Conservation (phyloP, 2,329 filamentous ascomycete genomes). For the Pseudogymnoascus sp. region DNA sequence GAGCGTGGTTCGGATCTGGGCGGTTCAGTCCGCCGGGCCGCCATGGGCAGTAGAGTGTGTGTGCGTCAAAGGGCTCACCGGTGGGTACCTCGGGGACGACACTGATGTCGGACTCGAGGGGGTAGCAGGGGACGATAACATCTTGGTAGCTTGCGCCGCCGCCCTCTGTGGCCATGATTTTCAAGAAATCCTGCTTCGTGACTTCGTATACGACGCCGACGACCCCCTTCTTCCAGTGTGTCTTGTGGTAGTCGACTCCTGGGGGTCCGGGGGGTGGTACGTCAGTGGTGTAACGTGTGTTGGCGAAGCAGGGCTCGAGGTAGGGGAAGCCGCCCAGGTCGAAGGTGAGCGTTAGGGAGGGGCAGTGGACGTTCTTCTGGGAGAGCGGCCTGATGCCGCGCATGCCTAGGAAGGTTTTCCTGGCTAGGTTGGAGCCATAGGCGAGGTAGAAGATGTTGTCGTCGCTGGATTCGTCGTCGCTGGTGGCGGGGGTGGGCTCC, state of each 20-base stretch:
- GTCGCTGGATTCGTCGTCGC: slow-evolving; percentile 8
- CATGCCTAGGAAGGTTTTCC: slow-evolving; percentile 67
- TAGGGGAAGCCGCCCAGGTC: slow-evolving; percentile 82
- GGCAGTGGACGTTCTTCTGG: slow-evolving; percentile 72
- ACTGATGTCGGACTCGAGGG: slow-evolving; percentile 47
- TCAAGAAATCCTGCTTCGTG: slow-evolving; percentile 69
- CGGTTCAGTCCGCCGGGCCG: slow-evolving; percentile 31
- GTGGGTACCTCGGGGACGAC: slow-evolving; percentile 56
- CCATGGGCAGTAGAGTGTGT: slow-evolving; percentile 69
- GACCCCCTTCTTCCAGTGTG: slow-evolving; percentile 69
- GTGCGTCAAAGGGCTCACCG: slow-evolving; percentile 64
- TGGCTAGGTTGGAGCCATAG: slow-evolving; percentile 83
- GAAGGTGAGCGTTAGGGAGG: slow-evolving; percentile 69
- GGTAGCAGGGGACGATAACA: slow-evolving; percentile 68
- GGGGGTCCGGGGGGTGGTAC: slow-evolving; percentile 23
- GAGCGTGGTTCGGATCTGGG: slow-evolving; percentile 62
- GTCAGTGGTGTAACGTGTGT: slow-evolving; percentile 50
- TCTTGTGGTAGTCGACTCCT: slow-evolving; percentile 38
- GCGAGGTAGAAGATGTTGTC: slow-evolving; percentile 68
- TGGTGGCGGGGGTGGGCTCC: slow-evolving; percentile 13
- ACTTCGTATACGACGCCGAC: slow-evolving; percentile 96
- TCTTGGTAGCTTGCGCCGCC: slow-evolving; percentile 80
- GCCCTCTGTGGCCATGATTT: slow-evolving; percentile 85
- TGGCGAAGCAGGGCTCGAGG: slow-evolving; percentile 84
- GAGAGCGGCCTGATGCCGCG: slow-evolving; percentile 77